phyloP scores from a whole-genome alignment of 768 basidiomycete species.

The Psilocybe subaeruginosa region DNA sequence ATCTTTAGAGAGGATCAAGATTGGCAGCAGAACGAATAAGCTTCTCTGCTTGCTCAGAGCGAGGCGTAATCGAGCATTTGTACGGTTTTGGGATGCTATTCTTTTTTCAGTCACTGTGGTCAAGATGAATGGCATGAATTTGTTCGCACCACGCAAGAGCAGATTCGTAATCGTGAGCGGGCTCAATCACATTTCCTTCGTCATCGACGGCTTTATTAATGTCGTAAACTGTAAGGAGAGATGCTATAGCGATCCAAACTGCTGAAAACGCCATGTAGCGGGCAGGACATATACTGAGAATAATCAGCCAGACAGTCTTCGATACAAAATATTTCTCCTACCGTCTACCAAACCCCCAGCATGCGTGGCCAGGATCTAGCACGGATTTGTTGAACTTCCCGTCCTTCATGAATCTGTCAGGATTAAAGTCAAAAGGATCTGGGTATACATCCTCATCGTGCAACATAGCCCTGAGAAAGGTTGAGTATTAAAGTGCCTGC shows the following conservation, averaged over 20 bases:
- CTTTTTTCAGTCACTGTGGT: background rate
- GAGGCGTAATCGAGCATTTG: background rate
- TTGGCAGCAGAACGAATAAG: no score
- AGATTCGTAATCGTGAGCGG: slow-evolving; percentile 2
- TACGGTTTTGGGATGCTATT: slow-evolving; percentile 1
- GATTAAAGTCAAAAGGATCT: slow-evolving; percentile 42
- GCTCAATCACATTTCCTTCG: slow-evolving; percentile 14
- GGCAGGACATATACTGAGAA: slow-evolving; percentile 24
- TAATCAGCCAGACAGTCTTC: no score
- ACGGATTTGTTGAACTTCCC: slow-evolving; percentile 11
- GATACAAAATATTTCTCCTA: no score
- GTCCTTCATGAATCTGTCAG: slow-evolving; percentile 40
- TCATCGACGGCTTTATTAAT: slow-evolving; percentile 25
- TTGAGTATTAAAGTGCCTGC: background rate
- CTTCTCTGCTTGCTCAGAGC: no score
- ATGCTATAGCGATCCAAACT: slow-evolving; percentile 28
- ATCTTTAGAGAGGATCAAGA: background rate
- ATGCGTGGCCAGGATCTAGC: no score
- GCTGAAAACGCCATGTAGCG: slow-evolving; percentile 28
- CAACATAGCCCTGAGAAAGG: slow-evolving; percentile 39
- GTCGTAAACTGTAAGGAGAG: slow-evolving; percentile 25
- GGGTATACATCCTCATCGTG: slow-evolving; percentile 24
- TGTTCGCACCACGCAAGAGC: slow-evolving; percentile 19
- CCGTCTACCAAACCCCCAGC: no score
- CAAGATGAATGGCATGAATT: background rate